These are phyloP conservation scores for Ogataea allantospora DNA, from an alignment of 805 yeast species.

Conservation along the genomic window DNA sequence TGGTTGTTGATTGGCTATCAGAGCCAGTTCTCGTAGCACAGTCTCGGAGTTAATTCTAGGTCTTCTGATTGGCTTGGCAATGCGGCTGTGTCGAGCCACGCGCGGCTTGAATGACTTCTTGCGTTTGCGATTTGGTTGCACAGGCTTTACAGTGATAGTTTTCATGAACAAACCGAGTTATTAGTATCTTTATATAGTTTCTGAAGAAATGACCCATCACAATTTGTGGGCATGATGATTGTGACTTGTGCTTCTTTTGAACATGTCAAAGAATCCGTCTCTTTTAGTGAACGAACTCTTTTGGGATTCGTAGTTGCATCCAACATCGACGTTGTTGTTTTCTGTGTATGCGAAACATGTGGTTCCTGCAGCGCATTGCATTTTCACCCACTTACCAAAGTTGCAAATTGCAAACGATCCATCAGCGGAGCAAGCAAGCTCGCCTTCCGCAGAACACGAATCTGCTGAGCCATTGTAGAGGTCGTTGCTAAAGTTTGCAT, in stretches of 20 bases:
- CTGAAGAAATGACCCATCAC: constrained; percentile 3
- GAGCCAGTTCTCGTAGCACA: constrained; percentile 1
- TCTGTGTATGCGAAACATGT: constrained; percentile 53
- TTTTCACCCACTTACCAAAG: constrained; percentile 54
- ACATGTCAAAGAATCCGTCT: constrained; percentile 20
- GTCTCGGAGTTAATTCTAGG: not conserved
- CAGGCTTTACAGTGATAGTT: constrained; percentile 5
- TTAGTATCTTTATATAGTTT: constrained; percentile 4
- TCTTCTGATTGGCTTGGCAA: not conserved
- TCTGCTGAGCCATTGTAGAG: constrained; percentile 41
- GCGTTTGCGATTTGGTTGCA: not conserved
- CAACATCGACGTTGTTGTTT: constrained; percentile 42
- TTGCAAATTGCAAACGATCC: constrained; percentile 58
- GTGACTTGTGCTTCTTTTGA: constrained; percentile 26
- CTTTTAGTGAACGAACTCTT: constrained; percentile 34
- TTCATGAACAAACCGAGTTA: constrained; percentile 1
- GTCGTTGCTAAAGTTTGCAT: constrained; percentile 43
- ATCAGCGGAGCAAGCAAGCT: constrained; percentile 47
- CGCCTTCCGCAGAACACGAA: constrained; percentile 46
- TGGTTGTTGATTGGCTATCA: not conserved
- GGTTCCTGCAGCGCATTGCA: constrained; percentile 62
- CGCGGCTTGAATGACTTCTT: not conserved
- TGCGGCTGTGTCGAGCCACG: not conserved
- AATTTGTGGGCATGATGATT: constrained; percentile 18
- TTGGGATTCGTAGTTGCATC: constrained; percentile 44